phyloP scores from a whole-genome alignment of 2,329 filamentous ascomycete genomes.

The Pseudogymnoascus sp. region DNA sequence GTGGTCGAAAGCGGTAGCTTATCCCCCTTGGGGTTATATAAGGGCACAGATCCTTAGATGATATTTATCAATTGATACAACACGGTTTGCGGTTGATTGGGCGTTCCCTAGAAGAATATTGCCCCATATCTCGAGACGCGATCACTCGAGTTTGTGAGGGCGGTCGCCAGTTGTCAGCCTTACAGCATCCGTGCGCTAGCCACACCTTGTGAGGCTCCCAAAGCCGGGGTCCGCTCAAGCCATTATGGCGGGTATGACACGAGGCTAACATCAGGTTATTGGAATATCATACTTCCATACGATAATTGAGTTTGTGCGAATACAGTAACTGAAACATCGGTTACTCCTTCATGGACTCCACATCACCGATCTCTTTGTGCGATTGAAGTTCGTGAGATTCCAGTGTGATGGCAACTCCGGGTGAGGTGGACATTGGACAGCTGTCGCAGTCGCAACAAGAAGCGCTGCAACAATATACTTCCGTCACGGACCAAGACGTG shows the following conservation, averaged over 20 bases:
- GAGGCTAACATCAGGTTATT: neutral
- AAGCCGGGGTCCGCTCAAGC: neutral
- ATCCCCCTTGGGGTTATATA: constrained; percentile 11
- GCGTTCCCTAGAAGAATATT: neutral
- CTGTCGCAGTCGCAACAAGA: constrained; percentile 74
- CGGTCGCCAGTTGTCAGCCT: constrained; percentile 10
- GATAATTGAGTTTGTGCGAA: neutral
- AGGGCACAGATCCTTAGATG: neutral
- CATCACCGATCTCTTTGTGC: constrained; percentile 7
- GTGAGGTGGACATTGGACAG: constrained; percentile 55
- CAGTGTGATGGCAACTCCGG: constrained; percentile 37
- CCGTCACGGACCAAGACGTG: constrained; percentile 78
- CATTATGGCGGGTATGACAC: neutral
- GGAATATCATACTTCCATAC: neutral
- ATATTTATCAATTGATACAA: constrained; percentile 8
- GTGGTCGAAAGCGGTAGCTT: constrained; percentile 11
- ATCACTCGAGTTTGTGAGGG: constrained; percentile 8
- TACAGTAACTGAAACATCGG: neutral
- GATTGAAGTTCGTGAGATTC: neutral
- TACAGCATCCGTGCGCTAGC: constrained; percentile 9
- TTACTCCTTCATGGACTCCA: constrained; percentile 4
- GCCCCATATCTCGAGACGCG: constrained; percentile 9
- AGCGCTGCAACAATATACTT: constrained; percentile 79
- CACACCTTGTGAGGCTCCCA: constrained; percentile 4
- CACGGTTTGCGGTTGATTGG: neutral